phyloP scores from a whole-genome alignment of 495 filamentous ascomycete species.

The Hyaloscypha variabilis region DNA sequence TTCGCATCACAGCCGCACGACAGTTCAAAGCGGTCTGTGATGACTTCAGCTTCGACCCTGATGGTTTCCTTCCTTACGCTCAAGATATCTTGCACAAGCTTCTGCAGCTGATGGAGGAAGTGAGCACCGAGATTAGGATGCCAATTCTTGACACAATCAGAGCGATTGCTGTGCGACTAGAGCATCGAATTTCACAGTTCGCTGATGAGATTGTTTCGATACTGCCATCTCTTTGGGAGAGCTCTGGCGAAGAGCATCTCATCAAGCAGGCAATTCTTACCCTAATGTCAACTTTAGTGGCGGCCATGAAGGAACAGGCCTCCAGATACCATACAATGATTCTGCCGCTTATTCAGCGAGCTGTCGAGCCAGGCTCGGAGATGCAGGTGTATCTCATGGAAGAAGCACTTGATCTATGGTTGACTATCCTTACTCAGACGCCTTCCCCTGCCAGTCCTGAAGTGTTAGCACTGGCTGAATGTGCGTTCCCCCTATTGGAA shows the following conservation, averaged over 20 bases:
- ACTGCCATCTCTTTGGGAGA: slow-evolving; percentile 84
- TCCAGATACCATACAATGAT: slow-evolving; percentile 71
- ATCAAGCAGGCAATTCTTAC: slow-evolving; percentile 93
- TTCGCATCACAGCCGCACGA: slow-evolving; percentile 86
- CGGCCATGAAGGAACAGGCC: slow-evolving; percentile 75
- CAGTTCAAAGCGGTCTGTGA: slow-evolving; percentile 79
- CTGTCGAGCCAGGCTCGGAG: slow-evolving; percentile 77
- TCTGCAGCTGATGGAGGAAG: slow-evolving; percentile 75
- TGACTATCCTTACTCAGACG: slow-evolving; percentile 72
- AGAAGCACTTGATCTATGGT: slow-evolving; percentile 89
- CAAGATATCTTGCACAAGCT: slow-evolving; percentile 66
- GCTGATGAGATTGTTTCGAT: slow-evolving; percentile 78
- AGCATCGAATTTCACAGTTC: slow-evolving; percentile 70
- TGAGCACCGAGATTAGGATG: slow-evolving; percentile 85
- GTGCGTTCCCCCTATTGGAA: slow-evolving; percentile 72
- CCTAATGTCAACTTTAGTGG: slow-evolving; percentile 75
- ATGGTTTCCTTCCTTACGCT: slow-evolving; percentile 74
- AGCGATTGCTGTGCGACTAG: slow-evolving; percentile 77
- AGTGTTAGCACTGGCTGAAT: slow-evolving; percentile 66
- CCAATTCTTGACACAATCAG: slow-evolving; percentile 83
- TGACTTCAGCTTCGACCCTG: slow-evolving; percentile 76
- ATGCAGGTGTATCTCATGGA: slow-evolving; percentile 84
- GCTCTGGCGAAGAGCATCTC: slow-evolving; percentile 76
- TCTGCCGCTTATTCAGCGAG: slow-evolving; percentile 76
- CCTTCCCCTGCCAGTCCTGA: slow-evolving; percentile 64